Evolutionary conservation across 1,139 yeast genomes (phyloP), one percentile per base, ranked within the genome.

Genomic region (Spencermartinsiella ligniputridi): DNA sequence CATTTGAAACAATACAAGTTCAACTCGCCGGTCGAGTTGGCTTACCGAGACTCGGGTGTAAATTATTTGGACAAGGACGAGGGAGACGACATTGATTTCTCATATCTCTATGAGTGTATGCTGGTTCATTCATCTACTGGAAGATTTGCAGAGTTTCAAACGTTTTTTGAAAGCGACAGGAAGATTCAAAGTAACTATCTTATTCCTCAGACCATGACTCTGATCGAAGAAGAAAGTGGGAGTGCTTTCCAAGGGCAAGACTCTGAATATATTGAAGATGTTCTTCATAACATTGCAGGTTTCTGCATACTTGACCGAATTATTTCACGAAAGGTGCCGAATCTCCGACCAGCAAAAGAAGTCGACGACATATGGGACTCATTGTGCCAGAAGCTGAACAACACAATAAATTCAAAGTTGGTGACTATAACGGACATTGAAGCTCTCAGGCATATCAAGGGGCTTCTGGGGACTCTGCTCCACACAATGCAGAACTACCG

Each of bases 321-420:
- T 49, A 71, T 88, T 1, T 76, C 79, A 40, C 71, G 77, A 37
- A 76, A 78, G 44, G 72, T 75, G 21, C 73, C 70, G 30, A 67
- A 69, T 30, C 60, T 74, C 29, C 58, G 73, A 2, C 58, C 67
- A 1, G 49, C 61, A 12, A 61, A 63, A 22, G 67, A 65, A n/a
- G 76, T 92, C 0, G 81, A 81, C 56, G 94, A 84, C 55, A 72
- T 87, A 44, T 92, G 95, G 92, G 86, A 81, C 40, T 78, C 85
- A 2, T 72, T 85, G 35, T 63, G 68, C 29, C 65, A 60, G 29
- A 58, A 61, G 39, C 57, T 70, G 17, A 57, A 58, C 27, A 48
- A 60, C 2, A 52, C 57, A 12, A 43, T 67, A 16, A 54, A 56
- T 8, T 48, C 53, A 2, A 53, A 60, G 8, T 41, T 67, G 34